Evolutionary conservation across 2,329 filamentous ascomycete genomes (phyloP).

Genomic region (Fusarium heterosporum): DNA sequence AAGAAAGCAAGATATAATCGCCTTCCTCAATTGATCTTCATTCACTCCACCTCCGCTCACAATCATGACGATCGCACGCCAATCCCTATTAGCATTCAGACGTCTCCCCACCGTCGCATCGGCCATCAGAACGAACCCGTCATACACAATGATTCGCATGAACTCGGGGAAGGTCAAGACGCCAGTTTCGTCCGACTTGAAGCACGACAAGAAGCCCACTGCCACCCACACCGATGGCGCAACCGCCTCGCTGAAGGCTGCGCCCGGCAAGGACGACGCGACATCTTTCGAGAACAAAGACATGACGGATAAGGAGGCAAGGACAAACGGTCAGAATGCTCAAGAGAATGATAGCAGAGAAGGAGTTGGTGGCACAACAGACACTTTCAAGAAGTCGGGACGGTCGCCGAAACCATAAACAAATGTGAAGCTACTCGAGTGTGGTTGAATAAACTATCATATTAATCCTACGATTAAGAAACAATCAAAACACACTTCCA

Average conservation of each 20-base stretch:
- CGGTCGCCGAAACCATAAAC: slow-evolving; percentile 6
- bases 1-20: not conserved
- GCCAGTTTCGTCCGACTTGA: slow-evolving; percentile 9
- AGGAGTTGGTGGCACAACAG: not conserved
- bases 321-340: slow-evolving; percentile 23
- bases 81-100: not conserved
- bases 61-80: slow-evolving; percentile 12
- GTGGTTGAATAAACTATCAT: rapidly evolving
- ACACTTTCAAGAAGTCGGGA: slow-evolving; percentile 21
- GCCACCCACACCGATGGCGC: slow-evolving; percentile 22
- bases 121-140: not conserved
- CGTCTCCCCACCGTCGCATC: not conserved
- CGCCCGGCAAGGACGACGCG: slow-evolving; percentile 18
- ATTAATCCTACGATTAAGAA: too few species aligned
- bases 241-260: slow-evolving; percentile 22
- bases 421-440: rapidly evolving
- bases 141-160: slow-evolving; percentile 1
- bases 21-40: not conserved
- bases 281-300: slow-evolving; percentile 14
- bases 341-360: slow-evolving; percentile 21
- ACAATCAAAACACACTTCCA: not conserved
- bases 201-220: slow-evolving; percentile 4
- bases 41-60: rapidly evolving
- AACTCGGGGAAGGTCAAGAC: slow-evolving; percentile 16
- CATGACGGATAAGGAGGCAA: slow-evolving; percentile 16